These are phyloP conservation scores for Aspergillus japonicus DNA, from an alignment of 2,329 filamentous ascomycete genomes.

Conservation along the genomic window DNA sequence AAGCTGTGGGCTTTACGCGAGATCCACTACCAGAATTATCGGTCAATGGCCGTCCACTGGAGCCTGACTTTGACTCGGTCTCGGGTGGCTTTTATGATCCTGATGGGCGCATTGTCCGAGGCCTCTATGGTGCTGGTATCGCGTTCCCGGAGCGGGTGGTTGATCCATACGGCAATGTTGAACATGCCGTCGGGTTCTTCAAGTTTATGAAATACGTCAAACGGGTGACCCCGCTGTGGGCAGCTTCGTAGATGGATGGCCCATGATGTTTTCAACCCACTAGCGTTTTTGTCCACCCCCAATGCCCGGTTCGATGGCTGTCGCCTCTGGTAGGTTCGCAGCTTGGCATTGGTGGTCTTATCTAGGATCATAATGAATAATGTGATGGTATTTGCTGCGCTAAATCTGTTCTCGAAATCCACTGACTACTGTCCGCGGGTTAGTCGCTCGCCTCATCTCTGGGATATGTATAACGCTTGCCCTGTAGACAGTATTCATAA, in stretches of 20 bases:
- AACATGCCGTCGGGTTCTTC: constrained; percentile 62
- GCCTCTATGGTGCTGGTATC: constrained; percentile 62
- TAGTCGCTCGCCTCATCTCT: too few relatives aligned
- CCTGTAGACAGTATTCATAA: too few relatives aligned
- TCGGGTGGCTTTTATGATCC: constrained; percentile 51
- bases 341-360: background rate
- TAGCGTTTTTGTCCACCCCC: background rate
- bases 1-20: constrained; percentile 59
- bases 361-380: background rate
- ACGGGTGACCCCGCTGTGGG: constrained; percentile 55
- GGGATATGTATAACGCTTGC: too few relatives aligned
- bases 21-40: constrained; percentile 52
- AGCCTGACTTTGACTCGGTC: constrained; percentile 32
- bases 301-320: background rate
- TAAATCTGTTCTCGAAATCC: too few relatives aligned
- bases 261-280: background rate
- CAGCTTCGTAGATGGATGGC: constrained; percentile 2
- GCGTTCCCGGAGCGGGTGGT: constrained; percentile 62
- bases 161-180: constrained; percentile 61
- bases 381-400: background rate
- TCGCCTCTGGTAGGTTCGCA: background rate
- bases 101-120: constrained; percentile 46
- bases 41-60: constrained; percentile 29
- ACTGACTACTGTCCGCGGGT: too few relatives aligned
- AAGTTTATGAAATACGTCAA: constrained; percentile 66